Evolutionary conservation across 2,329 filamentous ascomycete genomes (phyloP).

Genomic region (Diaporthe aspalathi): DNA sequence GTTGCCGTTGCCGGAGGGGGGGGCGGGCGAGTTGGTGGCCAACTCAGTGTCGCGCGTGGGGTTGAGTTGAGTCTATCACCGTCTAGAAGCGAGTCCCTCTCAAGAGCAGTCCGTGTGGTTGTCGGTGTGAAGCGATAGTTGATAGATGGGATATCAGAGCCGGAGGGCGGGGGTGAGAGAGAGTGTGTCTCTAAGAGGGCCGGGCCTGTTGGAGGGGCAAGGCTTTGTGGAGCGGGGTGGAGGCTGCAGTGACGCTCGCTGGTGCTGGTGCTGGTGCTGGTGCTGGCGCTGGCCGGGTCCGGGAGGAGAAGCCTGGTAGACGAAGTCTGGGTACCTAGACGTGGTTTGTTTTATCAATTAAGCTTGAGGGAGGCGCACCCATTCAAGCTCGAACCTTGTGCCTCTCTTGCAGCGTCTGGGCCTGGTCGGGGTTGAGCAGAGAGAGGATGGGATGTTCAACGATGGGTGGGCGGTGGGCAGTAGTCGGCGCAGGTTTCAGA

Average conservation of each 20-base stretch:
- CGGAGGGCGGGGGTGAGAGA: not conserved
- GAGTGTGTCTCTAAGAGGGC: conserved; percentile 1
- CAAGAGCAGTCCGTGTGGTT: conserved; percentile 2
- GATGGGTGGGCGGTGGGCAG: not conserved
- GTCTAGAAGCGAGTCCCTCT: not conserved
- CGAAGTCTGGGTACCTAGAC: too few relatives aligned
- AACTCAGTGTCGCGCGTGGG: not conserved
- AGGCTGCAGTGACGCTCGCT: conserved; percentile 15
- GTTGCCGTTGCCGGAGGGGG: not conserved
- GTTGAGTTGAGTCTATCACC: not conserved
- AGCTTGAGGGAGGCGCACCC: not conserved
- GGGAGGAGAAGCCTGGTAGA: too few relatives aligned
- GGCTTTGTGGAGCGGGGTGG: conserved; percentile 28
- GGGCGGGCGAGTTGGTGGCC: too few relatives aligned
- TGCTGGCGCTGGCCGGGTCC: conserved; percentile 27
- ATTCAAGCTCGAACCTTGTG: not conserved
- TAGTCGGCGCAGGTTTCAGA: not conserved
- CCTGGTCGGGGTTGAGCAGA: not conserved
- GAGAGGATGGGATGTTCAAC: too few relatives aligned
- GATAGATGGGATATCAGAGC: conserved; percentile 6
- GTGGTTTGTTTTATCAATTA: not conserved
- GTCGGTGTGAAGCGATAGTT: too few relatives aligned
- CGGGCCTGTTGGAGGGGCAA: conserved; percentile 13
- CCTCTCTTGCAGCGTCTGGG: not conserved
- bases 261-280: too few relatives aligned